phyloP scores from a whole-genome alignment of 2,329 filamentous ascomycete species.

The Shiraia sp. region DNA sequence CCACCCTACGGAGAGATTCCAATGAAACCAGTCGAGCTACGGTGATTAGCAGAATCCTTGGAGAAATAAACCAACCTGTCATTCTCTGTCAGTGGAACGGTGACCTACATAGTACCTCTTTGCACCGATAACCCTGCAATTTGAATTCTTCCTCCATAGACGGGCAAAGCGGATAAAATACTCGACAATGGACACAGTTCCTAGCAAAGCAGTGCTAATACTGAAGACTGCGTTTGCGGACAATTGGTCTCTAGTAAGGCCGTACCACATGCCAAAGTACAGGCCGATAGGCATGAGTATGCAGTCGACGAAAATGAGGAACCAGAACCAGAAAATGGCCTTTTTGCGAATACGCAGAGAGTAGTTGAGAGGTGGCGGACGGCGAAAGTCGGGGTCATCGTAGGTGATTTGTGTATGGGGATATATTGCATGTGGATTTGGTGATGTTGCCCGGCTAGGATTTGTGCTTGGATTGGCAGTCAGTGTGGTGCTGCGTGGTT shows the following conservation, averaged over 20 bases:
- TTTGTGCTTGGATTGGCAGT: constrained; percentile 21
- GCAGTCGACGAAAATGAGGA: constrained; percentile 61
- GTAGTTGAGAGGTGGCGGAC: constrained; percentile 60
- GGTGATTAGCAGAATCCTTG: constrained; percentile 1
- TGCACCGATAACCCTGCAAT: constrained; percentile 56
- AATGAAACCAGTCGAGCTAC: constrained; percentile 61
- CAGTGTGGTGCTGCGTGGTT: constrained; percentile 13
- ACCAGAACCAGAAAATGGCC: constrained; percentile 63
- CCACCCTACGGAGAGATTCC: constrained; percentile 60
- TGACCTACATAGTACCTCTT: constrained; percentile 45
- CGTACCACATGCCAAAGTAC: constrained; percentile 66
- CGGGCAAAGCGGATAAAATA: constrained; percentile 56
- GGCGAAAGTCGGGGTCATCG: constrained; percentile 46
- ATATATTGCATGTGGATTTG: constrained; percentile 38
- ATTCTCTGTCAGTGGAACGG: neutral
- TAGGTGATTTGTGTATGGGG: constrained; percentile 48
- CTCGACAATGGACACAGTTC: constrained; percentile 58
- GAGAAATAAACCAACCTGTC: no score
- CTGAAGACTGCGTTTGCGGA: constrained; percentile 57
- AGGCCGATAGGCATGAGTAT: constrained; percentile 62
- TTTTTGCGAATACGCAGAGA: constrained; percentile 58
- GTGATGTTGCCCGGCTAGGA: constrained; percentile 33
- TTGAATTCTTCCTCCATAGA: constrained; percentile 57
- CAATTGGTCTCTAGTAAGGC: constrained; percentile 50
- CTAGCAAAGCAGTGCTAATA: constrained; percentile 58